Base-by-base conservation (phyloP, 495 filamentous ascomycete species). In the Penicillium paxilli region DNA sequence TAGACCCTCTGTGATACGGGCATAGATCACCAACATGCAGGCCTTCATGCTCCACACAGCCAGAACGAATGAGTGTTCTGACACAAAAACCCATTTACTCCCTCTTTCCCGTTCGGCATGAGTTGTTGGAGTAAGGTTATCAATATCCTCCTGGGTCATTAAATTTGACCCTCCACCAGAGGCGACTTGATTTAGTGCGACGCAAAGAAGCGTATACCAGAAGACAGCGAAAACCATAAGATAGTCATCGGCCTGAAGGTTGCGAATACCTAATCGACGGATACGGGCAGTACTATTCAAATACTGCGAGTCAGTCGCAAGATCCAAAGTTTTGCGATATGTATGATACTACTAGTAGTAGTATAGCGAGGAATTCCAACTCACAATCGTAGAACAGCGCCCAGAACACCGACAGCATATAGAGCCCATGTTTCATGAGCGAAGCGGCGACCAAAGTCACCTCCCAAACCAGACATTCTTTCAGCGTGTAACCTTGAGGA, bases 51-150 rank as follows among this genome's bases (percentile, higher is more conserved):
- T 68, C 70, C 75, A 83, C 22, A 84, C 70, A 5, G 69, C 60
- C 19, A 80, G 69, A 11, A 84, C 51, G 60, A 82, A 82, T 5
- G 70, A 67, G 59, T 81, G 73, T 47, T 83, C 81, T 12, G 79
- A 80, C 24, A 83, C 75, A 46, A 81, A 72, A 5, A 83, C 80
- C 72, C 79, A 80, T 71, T 84, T 84, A 40, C 77, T 81, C 14
- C 81, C 81, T 26, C 55, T 61, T 1, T 70, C 69, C 24, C 80
- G 67, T 49, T 79, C 77, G 12, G 63, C 64, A n/a, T 69, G 62
- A n/a, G 61, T 70, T 5, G 59, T 38, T 2, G 65, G 65, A 1
- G 76, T 81, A 35, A 83, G 54, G 8, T 60, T 57, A 3, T 44
- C 44, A 0, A 62, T 66, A 42, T 80, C 70, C 22, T 78, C 75